Conservation (phyloP, 2,329 filamentous ascomycete species). For the Clonostachys rosea region DNA sequence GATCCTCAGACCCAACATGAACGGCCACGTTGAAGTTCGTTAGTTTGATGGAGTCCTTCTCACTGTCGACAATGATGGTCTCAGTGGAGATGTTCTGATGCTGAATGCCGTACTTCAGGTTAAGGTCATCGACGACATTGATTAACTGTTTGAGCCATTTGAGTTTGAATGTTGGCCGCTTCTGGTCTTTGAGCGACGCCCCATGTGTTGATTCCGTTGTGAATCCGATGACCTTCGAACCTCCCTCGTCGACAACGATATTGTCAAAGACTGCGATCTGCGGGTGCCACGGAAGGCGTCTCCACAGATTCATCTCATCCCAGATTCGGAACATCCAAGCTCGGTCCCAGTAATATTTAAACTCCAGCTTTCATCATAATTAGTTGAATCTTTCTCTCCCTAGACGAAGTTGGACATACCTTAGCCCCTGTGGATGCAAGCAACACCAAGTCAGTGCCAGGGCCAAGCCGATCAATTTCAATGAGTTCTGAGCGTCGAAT, state of each 20-base stretch:
- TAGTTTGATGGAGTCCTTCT: slow-evolving; percentile 18
- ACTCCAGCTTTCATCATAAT: slow-evolving; percentile 8
- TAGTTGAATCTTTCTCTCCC: neutral
- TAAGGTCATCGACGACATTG: slow-evolving; percentile 26
- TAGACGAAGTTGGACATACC: no score
- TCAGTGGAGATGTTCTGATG: slow-evolving; percentile 30
- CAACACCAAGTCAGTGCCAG: slow-evolving; percentile 17
- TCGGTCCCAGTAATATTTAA: slow-evolving; percentile 25
- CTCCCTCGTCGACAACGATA: slow-evolving; percentile 23
- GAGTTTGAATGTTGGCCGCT: slow-evolving; percentile 22
- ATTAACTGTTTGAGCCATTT: slow-evolving; percentile 27
- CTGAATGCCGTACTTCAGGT: slow-evolving; percentile 25
- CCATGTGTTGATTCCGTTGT: slow-evolving; percentile 25
- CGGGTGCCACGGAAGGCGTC: slow-evolving; percentile 25
- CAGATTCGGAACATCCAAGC: slow-evolving; percentile 13
- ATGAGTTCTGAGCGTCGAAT: slow-evolving; percentile 13
- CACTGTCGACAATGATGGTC: slow-evolving; percentile 26
- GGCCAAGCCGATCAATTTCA: slow-evolving; percentile 19
- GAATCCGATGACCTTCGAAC: slow-evolving; percentile 26
- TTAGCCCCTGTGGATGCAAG: neutral
- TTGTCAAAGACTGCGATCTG: slow-evolving; percentile 27
- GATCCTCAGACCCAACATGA: slow-evolving; percentile 7
- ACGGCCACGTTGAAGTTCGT: slow-evolving; percentile 27
- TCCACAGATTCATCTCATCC: slow-evolving; percentile 26
- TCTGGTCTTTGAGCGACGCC: slow-evolving; percentile 20